Conservation (phyloP, 106 monocot species). For the Hemerocallis citrina region DNA sequence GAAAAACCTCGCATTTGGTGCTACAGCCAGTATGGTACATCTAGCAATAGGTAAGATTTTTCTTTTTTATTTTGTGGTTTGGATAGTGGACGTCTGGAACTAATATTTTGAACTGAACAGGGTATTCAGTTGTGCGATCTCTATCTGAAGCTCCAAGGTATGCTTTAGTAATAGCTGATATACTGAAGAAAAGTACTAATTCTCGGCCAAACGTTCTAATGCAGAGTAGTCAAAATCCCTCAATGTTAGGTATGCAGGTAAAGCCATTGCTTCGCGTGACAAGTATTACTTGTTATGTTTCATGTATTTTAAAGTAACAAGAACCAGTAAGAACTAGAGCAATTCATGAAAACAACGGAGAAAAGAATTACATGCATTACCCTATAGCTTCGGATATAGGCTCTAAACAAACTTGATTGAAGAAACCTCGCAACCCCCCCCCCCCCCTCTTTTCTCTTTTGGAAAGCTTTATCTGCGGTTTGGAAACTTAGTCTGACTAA, state of each 20-base stretch:
- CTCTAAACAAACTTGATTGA: too few species aligned
- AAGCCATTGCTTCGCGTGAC: too few species aligned
- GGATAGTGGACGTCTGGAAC: background rate
- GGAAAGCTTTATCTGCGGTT: too few species aligned
- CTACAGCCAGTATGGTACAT: slow-evolving; percentile 99
- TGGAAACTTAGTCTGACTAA: too few species aligned
- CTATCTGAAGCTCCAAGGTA: slow-evolving; percentile 93
- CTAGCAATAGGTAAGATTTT: slow-evolving; percentile 71
- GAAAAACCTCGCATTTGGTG: slow-evolving; percentile 97
- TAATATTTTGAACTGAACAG: slow-evolving; percentile 28
- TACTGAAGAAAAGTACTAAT: slow-evolving; percentile 37
- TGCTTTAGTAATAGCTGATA: slow-evolving; percentile 75
- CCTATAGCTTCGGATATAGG: too few species aligned
- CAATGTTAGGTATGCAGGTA: slow-evolving; percentile 61
- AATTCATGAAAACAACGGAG: too few species aligned
- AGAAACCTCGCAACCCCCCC: too few species aligned
- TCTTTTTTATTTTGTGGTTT: background rate
- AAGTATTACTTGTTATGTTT: too few species aligned
- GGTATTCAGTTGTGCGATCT: slow-evolving; percentile 96
- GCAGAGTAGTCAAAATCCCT: slow-evolving; percentile 42
- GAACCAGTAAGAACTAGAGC: too few species aligned
- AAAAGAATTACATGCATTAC: too few species aligned
- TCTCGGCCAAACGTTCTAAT: slow-evolving; percentile 16
- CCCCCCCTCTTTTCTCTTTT: too few species aligned
- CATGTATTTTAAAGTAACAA: too few species aligned